Conservation (phyloP, 2,329 filamentous ascomycete species). For the Furcasterigmium sp. region DNA sequence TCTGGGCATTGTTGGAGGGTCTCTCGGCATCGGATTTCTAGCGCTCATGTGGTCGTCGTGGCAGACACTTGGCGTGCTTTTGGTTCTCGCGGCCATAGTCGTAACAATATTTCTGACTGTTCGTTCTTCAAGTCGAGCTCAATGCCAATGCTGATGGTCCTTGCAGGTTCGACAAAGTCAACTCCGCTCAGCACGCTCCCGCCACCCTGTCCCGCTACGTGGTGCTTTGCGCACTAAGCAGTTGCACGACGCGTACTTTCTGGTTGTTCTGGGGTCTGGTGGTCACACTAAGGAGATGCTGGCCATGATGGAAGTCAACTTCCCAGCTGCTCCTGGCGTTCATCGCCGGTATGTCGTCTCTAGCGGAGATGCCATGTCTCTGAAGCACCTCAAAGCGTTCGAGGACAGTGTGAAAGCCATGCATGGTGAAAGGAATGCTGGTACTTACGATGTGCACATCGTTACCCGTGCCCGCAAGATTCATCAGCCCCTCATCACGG, state of each 20-base stretch:
- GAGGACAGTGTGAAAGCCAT: slow-evolving; percentile 26
- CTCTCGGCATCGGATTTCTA: background rate
- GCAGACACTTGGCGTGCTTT: slow-evolving; percentile 2
- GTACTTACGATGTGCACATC: slow-evolving; percentile 57
- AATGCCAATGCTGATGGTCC: background rate
- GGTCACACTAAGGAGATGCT: slow-evolving; percentile 96
- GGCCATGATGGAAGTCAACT: slow-evolving; percentile 64
- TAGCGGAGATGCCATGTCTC: slow-evolving; percentile 70
- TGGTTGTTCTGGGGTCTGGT: slow-evolving; percentile 85
- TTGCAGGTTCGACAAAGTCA: slow-evolving; percentile 6
- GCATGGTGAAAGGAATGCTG: slow-evolving; percentile 18
- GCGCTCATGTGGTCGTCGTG: background rate
- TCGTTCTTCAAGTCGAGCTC: slow-evolving; percentile 1
- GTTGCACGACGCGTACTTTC: slow-evolving; percentile 45
- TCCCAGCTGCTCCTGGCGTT: slow-evolving; percentile 42
- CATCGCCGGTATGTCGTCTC: slow-evolving; percentile 80
- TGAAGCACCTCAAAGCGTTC: slow-evolving; percentile 58
- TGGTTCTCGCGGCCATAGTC: background rate
- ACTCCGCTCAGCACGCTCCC: slow-evolving; percentile 4
- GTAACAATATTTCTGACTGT: slow-evolving; percentile 24
- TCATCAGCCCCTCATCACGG: slow-evolving; percentile 72
- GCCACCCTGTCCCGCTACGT: slow-evolving; percentile 7
- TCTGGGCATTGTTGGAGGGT: background rate
- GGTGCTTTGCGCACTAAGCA: background rate
- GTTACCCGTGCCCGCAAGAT: slow-evolving; percentile 76